Base-by-base conservation (phyloP, 179 eudicot genomes). In the Camellia oleifera region DNA sequence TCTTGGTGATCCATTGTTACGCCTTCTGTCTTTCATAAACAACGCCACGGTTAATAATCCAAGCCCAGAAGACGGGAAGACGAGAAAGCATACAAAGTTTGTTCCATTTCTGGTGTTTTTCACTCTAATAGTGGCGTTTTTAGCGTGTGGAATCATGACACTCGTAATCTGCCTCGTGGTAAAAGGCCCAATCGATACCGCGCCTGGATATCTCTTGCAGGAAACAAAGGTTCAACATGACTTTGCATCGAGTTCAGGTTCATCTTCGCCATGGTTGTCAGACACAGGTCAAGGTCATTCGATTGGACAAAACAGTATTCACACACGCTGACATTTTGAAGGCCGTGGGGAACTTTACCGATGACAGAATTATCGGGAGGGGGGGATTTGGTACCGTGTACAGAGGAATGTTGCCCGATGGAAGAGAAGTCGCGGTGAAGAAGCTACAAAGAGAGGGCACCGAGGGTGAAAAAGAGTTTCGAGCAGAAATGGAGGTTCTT, bases 381-480 rank as follows among this genome's bases (percentile, higher is more conserved):
- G 98, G 98, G 42, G 98, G 98, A n/a, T 95, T 80, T 3, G 98
- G 97, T n/a, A 92, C 92, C 3, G 98, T 95, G n/a, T 95, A 93
- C 74, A 74, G 81, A 66, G 98, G 97, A 54, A 81, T 85, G 12
- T 83, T 95, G 84, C 95, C 98, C 0, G 98, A 95, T 72, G 97
- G 98, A 8, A 86, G 97, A 77, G 83, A 88, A 61, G 92, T 95
- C 0, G 98, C 97, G 0, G 97, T 95, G 26, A 95, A 95, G 88
- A 95, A 93, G 89, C 88, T 86, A 5, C 94, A 84, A 74, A 86
- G 97, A 26, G 89, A 85, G 57, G 98, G 98, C 0, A 68, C 82
- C 7, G 98, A 95, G 76, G 98, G 98, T 15, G 98, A 95, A 66
- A 80, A 85, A 53, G 98, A 95, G 77, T 95, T 95, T 69, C 84